Percentiles rank a stretch among this genome's conserved stretches.
Conservation (phyloP, 2,329 filamentous ascomycete genomes). For the Hymenoscyphus repandus region DNA sequence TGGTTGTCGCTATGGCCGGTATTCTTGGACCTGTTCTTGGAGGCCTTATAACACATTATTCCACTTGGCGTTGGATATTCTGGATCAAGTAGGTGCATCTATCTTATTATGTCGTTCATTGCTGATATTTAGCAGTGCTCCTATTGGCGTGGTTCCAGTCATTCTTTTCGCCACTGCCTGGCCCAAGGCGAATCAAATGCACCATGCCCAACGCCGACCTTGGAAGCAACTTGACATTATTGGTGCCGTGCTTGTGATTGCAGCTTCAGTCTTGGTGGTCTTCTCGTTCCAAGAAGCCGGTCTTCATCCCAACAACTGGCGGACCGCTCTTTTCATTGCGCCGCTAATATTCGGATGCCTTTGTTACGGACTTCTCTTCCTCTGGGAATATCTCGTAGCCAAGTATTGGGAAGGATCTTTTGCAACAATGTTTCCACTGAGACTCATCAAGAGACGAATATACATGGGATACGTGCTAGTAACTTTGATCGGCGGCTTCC, state of each 20-base stretch:
- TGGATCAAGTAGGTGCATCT: constrained; percentile 9
- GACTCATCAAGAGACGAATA: constrained; percentile 15
- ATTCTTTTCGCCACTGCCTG: constrained; percentile 44
- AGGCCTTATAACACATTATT: constrained; percentile 12
- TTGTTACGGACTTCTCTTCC: constrained; percentile 1
- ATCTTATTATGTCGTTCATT: background rate
- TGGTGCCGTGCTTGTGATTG: constrained; percentile 48
- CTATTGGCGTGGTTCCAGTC: constrained; percentile 43
- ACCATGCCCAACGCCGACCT: constrained; percentile 37
- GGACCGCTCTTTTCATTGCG: constrained; percentile 36
- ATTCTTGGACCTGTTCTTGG: constrained; percentile 16
- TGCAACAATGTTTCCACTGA: constrained; percentile 20
- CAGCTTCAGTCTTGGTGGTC: constrained; percentile 49
- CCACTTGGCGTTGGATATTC: constrained; percentile 15
- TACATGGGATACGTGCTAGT: constrained; percentile 30
- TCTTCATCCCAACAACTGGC: constrained; percentile 34
- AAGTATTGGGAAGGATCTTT: constrained; percentile 19
- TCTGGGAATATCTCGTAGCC: constrained; percentile 35
- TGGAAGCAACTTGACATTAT: constrained; percentile 44
- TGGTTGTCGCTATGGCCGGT: constrained; percentile 1
- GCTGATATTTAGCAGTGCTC: constrained; percentile 37
- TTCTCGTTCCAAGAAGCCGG: constrained; percentile 47
- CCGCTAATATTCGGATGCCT: constrained; percentile 33
- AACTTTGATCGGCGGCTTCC: constrained; percentile 51
- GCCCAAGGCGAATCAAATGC: constrained; percentile 39